Base-by-base conservation (phyloP, 2,329 filamentous ascomycete genomes). In the Raffaelea albimanens region DNA sequence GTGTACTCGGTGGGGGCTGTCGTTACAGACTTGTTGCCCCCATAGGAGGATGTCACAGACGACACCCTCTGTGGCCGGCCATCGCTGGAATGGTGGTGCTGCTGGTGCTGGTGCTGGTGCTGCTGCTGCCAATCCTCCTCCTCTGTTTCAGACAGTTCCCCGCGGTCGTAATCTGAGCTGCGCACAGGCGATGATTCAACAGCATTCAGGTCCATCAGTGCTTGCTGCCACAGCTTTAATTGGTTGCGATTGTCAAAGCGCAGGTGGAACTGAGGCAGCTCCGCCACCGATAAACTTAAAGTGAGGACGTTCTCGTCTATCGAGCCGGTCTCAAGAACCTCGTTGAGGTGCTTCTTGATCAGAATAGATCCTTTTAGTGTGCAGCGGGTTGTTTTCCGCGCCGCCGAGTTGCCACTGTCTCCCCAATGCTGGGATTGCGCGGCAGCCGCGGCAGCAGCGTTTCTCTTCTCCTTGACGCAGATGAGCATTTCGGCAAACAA, bases 401-500 rank as follows among this genome's bases (percentile, higher is more conserved):
- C 75, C 18, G 31, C 20, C 1, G 71, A 61, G 4, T 33, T 46
- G 4, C 71, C 69, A 18, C 68, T 69, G 46, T 79, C 79, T 44
- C 81, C 83, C 77, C 86, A 90, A 54, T 75, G 59, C 7, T 72
- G 52, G 58, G 58, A 46, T 21, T 65, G 62, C 2, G 22, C 36
- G 11, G 39, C 21, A 3, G 44, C 29, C 58, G 36, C 71, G 56
- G 36, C 25, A 1, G 38, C 40, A 10, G 71, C 63, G 9, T 73
- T 66, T 68, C 90, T 95, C 76, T 96, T 97, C 67, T 97, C 93
- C 67, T 97, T 98, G 52, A 98, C 89, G 61, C 93, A 98, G 55
- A 98, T 98, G 58, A 98, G 84, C 93, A 98, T 98, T 68, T 98
- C 93, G 4, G 85, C 87, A 61, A 98, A 98, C 25, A 98, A 76